These are phyloP conservation scores for Prunus davidiana DNA, from an alignment of 306 rosid genomes.

Conservation along the genomic window DNA sequence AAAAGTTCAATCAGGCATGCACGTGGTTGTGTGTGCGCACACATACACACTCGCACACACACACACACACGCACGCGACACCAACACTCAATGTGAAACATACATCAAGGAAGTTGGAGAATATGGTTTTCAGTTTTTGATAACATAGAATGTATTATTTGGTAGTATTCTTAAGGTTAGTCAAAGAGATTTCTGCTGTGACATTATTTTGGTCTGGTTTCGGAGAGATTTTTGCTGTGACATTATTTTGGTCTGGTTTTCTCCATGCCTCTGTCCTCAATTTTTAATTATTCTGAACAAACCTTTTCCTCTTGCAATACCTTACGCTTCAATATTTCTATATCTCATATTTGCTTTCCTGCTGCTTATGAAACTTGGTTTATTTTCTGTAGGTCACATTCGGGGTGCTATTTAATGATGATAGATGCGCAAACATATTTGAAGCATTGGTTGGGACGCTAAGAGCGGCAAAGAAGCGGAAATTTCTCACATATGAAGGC, in stretches of 20 bases:
- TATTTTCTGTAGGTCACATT: slow-evolving; percentile 61
- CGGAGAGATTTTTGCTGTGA: not conserved
- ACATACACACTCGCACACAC: not conserved
- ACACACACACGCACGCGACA: not conserved
- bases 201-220: not conserved
- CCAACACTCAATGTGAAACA: not conserved
- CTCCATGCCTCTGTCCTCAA: not conserved
- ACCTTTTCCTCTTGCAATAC: not conserved
- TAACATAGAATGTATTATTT: not conserved
- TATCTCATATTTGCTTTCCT: not conserved
- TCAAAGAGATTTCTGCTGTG: not conserved
- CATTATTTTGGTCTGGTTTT: not conserved
- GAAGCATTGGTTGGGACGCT: slow-evolving; percentile 94
- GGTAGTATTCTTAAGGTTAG: not conserved
- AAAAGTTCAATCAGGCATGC: not conserved
- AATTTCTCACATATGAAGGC: slow-evolving; percentile 66
- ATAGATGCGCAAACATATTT: slow-evolving; percentile 81
- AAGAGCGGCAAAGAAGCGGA: slow-evolving; percentile 82
- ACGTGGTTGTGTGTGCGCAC: not conserved
- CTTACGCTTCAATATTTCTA: not conserved
- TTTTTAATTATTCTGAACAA: not conserved
- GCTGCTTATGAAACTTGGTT: not conserved
- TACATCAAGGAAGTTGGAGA: not conserved
- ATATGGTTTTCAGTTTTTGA: not conserved
- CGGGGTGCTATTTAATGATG: slow-evolving; percentile 79